Evolutionary conservation across 2,329 filamentous ascomycete species (phyloP).

Genomic region (Pestalotiopsis sp.): DNA sequence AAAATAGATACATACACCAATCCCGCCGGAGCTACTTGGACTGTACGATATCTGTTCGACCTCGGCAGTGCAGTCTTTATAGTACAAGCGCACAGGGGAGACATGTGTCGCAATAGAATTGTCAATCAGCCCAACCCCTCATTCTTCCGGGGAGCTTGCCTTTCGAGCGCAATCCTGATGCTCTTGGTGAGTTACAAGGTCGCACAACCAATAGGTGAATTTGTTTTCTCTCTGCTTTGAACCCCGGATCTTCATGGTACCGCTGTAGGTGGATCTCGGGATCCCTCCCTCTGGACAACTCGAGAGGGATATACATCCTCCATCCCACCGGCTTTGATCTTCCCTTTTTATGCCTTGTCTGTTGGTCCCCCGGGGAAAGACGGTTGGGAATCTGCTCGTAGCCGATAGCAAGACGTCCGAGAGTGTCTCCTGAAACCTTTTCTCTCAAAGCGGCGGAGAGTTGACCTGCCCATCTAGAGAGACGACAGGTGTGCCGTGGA

Average conservation of each 20-base stretch:
- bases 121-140: neutral
- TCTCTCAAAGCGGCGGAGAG: no score
- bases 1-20: neutral
- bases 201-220: neutral
- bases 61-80: neutral
- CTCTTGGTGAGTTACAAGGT: neutral
- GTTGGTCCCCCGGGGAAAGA: no score
- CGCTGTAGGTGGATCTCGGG: neutral
- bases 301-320: neutral
- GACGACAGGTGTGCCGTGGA: neutral
- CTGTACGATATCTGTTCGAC: neutral
- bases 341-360: no score
- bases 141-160: neutral
- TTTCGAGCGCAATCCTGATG: no score
- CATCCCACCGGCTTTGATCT: neutral
- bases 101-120: neutral
- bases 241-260: neutral
- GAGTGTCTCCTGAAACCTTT: no score
- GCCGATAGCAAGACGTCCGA: no score
- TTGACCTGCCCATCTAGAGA: no score
- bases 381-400: no score
- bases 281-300: neutral
- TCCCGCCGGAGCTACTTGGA: neutral
- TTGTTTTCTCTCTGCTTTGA: neutral
- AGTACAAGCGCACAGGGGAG: neutral